Evolutionary conservation across 1,284 basidiomycete genomes (phyloP), one percentile per base, ranked within the genome.

Genomic region (Ustilago vetiveriae): DNA sequence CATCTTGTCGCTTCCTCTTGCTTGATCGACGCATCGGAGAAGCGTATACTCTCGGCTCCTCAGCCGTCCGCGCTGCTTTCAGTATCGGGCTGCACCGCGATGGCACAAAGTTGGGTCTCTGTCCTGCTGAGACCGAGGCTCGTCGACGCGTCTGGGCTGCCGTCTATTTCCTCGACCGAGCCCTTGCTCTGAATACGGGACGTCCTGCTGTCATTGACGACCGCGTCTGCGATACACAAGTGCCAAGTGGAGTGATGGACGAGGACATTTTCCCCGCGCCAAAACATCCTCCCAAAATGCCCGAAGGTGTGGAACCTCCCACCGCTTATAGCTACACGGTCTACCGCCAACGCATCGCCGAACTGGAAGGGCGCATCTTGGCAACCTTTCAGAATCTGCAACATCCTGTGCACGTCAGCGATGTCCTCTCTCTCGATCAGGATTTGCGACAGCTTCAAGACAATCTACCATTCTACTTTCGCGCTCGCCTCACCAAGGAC

Each of bases 41-140:
- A 29, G 69, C 68, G 6, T 80, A 74, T 54, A 76, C 69, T 5
- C 29, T 50, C 10, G 60, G 63, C 13, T 72, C 66, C 14, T 70
- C 71, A 14, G 64, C 67, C 3, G 75, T 79, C 0, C 54, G 63
- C 13, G 58, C 71, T 23, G 71, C 75, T 14, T 71, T 72, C 46
- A 66, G 68, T 24, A 71, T 81, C 37, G 76, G 78, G 3, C 59
- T 81, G n/a, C 78, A 81, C 42, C 72, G 79, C 11, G 78, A 81
- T 32, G 78, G 76, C 13, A 56, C 70, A 19, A 59, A 60, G 36
- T 55, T 75, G 11, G 74, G 74, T 3, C 60, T 80, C 6, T 50
- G 62, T 2, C 46, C 52, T 0, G 68, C 52, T 27, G 71, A 72
- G 38, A 71, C 70, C 14, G 76, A 81, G 32, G 56, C 57, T 5